Base-by-base conservation (phyloP, 805 yeast species). In the Yarrowia sp. region DNA sequence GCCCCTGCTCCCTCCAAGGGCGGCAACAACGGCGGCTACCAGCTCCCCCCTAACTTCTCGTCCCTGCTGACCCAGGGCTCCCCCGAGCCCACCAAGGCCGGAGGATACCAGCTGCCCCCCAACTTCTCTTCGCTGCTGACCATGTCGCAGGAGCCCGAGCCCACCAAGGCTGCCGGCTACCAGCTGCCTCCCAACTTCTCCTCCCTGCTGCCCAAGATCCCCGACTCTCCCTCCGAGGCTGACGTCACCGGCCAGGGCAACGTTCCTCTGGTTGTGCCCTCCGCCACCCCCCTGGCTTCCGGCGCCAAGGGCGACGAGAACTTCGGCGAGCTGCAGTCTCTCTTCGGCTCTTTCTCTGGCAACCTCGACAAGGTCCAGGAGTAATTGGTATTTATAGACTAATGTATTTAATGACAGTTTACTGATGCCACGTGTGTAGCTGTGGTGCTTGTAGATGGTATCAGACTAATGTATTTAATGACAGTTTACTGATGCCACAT, bases 81-180 rank as follows among this genome's bases (percentile, higher is more conserved):
- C 3, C 38, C 41, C 19, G 41, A 18, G 24, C 24, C 41, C 41
- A 36, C 41, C 41, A 35, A 35, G 39, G 39, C 39, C 29, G 32
- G 35, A 18, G 35, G 53, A 21, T 46, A 46, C 53, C 27, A 44
- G 55, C 55, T 47, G 14, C 55, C 55, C 38, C 55, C 55, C 19
- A 47, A 47, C 55, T 47, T 47, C 14, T 47, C 55, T 21, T 47
- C 55, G 31, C 38, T 47, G 21, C 55, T 47, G 10, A 46, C 35
- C 36, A 29, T 22, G 22, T 14, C 8, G 62, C 27, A 39, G 68
- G 61, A 9, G 39, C 49, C 44, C n/a, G 67, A 32, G 42, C 41
- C 62, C 16, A 55, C 47, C n/a, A 62, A 62, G 47, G 27, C 53
- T 6, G 32, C 55, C 27, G 55, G 55, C 19, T 47, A 47, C 55